Percentiles rank a stretch among this genome's conserved stretches.
phyloP scores from a whole-genome alignment of 164 flowering plant genomes.

The Cinnamomum chago region DNA sequence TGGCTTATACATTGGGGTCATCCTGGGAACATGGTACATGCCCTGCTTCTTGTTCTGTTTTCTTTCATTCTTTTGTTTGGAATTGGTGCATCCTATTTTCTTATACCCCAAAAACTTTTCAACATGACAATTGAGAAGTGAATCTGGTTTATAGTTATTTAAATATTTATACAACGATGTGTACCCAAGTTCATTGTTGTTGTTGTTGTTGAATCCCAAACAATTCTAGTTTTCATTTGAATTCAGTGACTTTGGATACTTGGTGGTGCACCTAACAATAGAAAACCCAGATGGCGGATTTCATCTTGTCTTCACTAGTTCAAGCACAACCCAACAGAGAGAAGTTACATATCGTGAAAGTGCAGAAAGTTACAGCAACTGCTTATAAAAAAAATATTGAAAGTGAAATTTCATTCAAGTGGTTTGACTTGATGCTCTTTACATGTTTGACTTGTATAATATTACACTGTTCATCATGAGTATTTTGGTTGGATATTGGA shows the following conservation, averaged over 20 bases:
- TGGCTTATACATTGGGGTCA: constrained; percentile 99
- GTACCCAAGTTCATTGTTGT: too few species aligned
- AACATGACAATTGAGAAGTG: not conserved
- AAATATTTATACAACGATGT: not conserved
- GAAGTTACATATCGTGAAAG: not conserved
- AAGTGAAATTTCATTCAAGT: not conserved
- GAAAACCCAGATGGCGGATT: not conserved
- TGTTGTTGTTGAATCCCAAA: not conserved
- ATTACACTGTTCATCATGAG: too few species aligned
- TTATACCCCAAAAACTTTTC: not conserved
- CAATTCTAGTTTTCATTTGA: too few species aligned
- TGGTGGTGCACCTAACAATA: too few species aligned
- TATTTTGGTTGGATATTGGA: too few species aligned
- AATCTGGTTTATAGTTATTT: not conserved
- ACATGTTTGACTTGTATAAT: too few species aligned
- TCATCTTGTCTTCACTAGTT: not conserved
- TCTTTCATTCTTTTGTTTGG: not conserved
- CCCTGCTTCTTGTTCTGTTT: not conserved
- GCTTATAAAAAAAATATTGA: not conserved
- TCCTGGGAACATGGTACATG: constrained; percentile 85
- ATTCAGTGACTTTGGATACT: not conserved
- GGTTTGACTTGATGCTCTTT: not conserved
- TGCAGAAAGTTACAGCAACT: not conserved
- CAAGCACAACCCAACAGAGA: not conserved
- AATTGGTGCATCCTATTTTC: not conserved